phyloP scores from a whole-genome alignment of 495 filamentous ascomycete genomes.

The Amorphotheca resinae region DNA sequence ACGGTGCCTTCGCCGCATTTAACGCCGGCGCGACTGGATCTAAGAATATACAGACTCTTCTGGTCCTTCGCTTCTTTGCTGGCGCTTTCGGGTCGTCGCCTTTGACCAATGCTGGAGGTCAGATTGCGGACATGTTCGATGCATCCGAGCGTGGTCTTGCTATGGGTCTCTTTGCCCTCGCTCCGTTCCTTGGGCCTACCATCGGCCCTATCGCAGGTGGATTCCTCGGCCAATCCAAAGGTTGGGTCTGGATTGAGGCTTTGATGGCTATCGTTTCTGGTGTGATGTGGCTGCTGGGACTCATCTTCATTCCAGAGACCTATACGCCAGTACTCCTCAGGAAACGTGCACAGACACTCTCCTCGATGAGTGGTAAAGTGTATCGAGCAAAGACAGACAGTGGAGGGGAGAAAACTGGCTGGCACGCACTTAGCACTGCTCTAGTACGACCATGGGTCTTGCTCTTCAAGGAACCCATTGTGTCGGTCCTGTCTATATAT shows the following conservation, averaged over 20 bases:
- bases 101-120: conserved; percentile 60
- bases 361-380: conserved; percentile 32
- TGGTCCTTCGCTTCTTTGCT: conserved; percentile 68
- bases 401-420: conserved; percentile 6
- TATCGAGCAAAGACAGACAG: conserved; percentile 4
- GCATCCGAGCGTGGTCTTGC: conserved; percentile 52
- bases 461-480: conserved; percentile 72
- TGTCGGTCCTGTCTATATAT: conserved; percentile 61
- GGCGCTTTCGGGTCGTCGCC: conserved; percentile 67
- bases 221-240: conserved; percentile 30
- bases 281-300: conserved; percentile 37
- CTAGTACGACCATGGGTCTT: conserved; percentile 36
- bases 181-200: conserved; percentile 59
- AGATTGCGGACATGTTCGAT: conserved; percentile 64
- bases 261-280: conserved; percentile 69
- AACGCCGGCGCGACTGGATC: conserved; percentile 51
- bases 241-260: conserved; percentile 85
- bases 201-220: conserved; percentile 32
- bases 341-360: neutral
- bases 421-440: conserved; percentile 30
- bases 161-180: conserved; percentile 48
- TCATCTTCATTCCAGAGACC: conserved; percentile 73
- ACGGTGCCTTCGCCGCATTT: conserved; percentile 53
- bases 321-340: conserved; percentile 37
- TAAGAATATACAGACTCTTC: conserved; percentile 48